Evolutionary conservation across 768 basidiomycete species (phyloP), one percentile per base, ranked within the genome.

Genomic region (Dacryopinax primogenitus): DNA sequence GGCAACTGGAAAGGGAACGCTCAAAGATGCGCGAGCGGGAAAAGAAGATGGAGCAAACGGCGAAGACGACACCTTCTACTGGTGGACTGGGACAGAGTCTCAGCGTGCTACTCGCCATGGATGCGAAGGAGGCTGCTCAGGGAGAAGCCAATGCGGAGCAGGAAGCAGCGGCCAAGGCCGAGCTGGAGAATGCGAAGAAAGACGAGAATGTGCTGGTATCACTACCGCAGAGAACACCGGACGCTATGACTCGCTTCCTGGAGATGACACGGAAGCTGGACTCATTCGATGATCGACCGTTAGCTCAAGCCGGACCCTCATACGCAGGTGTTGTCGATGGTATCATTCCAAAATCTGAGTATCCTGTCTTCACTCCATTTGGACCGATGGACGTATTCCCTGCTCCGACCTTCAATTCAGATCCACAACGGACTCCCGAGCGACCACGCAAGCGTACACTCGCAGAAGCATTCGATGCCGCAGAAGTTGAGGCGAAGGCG

Each of bases 231-330:
- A 85, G 91, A 18, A 87, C 88, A 0, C 77, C 83, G 0, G 80
- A 84, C 66, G 84, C 85, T n/a, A 94, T 94, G 91, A 72, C 78
- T 1, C 68, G 77, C 63, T 91, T 92, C 69, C 73, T 73, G 30
- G 77, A 83, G 62, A 77, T 92, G 6, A 87, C 90, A 66, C 71
- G 66, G 11, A 81, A 81, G 18, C 71, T 86, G 13, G 78, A 80
- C 51, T 66, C 44, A 51, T 70, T 35, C 12, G 68, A 66, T 65
- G 28, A 36, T 63, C 67, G 51, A 34, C 33, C 63, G 12, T 28
- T 63, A 58, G 66, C 63, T n/a, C n/a, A n/a, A n/a, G 67, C 68
- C 18, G 69, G 69, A 23, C 64, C 69, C 11, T 71, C 70, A 2
- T 63, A 1, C 26, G 51, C 26, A 58, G 9, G 3, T 58, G 51